Evolutionary conservation across 1,284 basidiomycete species (phyloP), one percentile per base, ranked within the genome.

Genomic region (Hortiboletus rubellus): DNA sequence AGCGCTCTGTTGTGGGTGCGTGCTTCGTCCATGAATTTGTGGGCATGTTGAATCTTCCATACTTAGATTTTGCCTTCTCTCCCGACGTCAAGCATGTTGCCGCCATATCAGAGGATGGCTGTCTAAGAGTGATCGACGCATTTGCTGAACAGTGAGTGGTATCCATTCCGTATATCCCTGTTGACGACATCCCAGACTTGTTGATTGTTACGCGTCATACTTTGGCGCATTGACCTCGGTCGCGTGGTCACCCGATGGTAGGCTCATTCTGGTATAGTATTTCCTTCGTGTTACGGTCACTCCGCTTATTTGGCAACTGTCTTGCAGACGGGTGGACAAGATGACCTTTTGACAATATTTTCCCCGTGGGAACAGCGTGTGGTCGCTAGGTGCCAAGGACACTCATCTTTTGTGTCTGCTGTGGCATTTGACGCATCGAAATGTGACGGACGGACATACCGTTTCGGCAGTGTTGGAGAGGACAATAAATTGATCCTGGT

Each of bases 301-400:
- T 40, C 44, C 47, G 54, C 44, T 60, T 44, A 53, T 54, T 33
- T 40, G 27, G 42, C 22, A 30, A 46, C n/a, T 49, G 4, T 37
- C 46, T 44, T 17, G 11, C 60, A 87, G 85, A 86, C 87, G 1
- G 91, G 90, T n/a, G 90, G 91, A 0, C 87, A 98, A 78, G 96
- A 99, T 70, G 96, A 99, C 68, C 81, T 99, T 12, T 79, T 98
- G 48, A 96, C 95, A 1, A 91, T 97, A 59, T 92, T 93, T 70
- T 94, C 94, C 0, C 92, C 93, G 1, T 90, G 89, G 81, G 95
- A 97, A 69, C 89, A 92, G 66, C 84, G 94, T 10, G 86, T 98
- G 14, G 86, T 99, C n/a, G 96, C 96, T 4, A 83, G 96, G 49
- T 98, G 96, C 76, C 95, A 98, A 74, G 97, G 96, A 0, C 96